Percentiles rank a stretch among this genome's conserved stretches.
These are phyloP conservation scores for Chalciporus piperatus DNA, from an alignment of 768 basidiomycete genomes.

Conservation along the genomic window DNA sequence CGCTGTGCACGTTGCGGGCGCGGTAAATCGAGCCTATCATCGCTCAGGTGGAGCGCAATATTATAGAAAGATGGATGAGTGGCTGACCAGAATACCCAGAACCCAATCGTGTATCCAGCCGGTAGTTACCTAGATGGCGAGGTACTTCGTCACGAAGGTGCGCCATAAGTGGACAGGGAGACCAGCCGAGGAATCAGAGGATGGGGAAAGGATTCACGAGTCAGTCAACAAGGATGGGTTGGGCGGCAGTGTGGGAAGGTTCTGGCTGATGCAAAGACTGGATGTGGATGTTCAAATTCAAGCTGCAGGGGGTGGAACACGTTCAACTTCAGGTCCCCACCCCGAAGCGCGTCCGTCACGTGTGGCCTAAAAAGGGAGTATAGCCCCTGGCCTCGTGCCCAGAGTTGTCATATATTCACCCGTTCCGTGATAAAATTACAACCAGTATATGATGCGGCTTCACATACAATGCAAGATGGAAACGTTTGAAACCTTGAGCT, in stretches of 20 bases:
- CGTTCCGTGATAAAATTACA: background rate
- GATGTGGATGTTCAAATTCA: background rate
- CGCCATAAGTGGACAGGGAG: conserved; percentile 12
- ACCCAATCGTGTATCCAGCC: conserved; percentile 56
- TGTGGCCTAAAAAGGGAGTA: background rate
- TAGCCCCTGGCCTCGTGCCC: background rate
- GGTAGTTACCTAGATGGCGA: conserved; percentile 55
- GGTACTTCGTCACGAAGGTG: conserved; percentile 24
- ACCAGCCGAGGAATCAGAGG: background rate
- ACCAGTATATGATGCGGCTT: background rate
- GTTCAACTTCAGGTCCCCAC: background rate
- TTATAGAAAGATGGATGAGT: background rate
- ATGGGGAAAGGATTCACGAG: background rate
- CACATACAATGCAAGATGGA: background rate
- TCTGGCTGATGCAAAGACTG: background rate
- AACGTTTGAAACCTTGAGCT: background rate
- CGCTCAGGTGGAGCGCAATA: background rate
- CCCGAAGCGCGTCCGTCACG: conserved; percentile 27
- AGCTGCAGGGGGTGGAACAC: background rate
- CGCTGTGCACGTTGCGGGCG: conserved; percentile 55
- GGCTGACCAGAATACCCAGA: conserved; percentile 70
- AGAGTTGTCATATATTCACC: too few relatives aligned
- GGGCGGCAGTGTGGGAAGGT: too few relatives aligned
- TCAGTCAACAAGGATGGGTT: background rate
- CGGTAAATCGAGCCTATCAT: conserved; percentile 66